Base-by-base conservation (phyloP, 441 rosid genomes). In the Syzygium malaccense region DNA sequence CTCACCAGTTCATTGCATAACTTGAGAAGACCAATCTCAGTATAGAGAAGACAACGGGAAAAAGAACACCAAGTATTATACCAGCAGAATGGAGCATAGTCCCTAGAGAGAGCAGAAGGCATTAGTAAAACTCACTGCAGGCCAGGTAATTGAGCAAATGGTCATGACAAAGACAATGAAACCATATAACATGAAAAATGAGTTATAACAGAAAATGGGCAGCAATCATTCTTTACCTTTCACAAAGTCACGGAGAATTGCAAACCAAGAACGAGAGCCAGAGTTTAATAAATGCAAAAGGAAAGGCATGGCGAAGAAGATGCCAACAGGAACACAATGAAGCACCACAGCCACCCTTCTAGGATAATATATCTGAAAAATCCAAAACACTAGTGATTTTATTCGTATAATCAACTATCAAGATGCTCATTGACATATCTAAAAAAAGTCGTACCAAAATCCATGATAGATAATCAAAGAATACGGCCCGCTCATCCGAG, bases 1-100 rank as follows among this genome's bases (percentile, higher is more conserved):
- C 94, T 85, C 75, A 98, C 99, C 99, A 97, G 95, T 92, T 96
- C 99, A 98, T 97, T 56, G 98, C 96, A 93, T 92, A 68, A 87
- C 94, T 92, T 85, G 96, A 93, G 93, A 94, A 95, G 86, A 94
- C 91, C 91, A 95, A 91, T 93, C 99, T 93, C 93, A 96, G 88
- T 89, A 95, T 90, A 56, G 99, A 94, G 91, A 96, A 95, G 88
- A 92, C 86, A 89, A 96, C 89, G 53, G 99, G 99, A 90, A 94
- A 91, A 88, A 96, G 90, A 91, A 95, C 92, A 86, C 96, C 99
- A 91, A 98, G 92, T 87, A 96, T 86, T 88, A 93, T 88, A 89
- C 95, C 99, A 89, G 93, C 87, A 90, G 93, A 91, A 90, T 98
- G 98, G 87, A 95, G 92, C 88, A 97, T 85, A 89, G 93, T 83